Conservation (phyloP, 2,329 filamentous ascomycete genomes). For the Rutstroemia sp. region DNA sequence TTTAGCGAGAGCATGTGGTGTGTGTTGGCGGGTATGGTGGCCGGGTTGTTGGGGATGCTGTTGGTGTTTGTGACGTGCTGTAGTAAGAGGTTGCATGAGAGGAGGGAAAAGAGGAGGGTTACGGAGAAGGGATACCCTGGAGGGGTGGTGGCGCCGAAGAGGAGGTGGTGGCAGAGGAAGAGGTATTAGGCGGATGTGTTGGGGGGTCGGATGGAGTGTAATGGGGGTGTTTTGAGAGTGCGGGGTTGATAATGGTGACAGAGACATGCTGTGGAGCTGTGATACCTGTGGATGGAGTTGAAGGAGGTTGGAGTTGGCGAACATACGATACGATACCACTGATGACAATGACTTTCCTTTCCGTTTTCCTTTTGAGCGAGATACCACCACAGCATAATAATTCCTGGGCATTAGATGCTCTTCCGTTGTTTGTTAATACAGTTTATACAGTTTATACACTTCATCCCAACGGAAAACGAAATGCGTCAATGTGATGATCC, state of each 20-base stretch:
- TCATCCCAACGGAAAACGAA: too few relatives aligned
- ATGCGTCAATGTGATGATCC: too few relatives aligned
- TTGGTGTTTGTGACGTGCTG: conserved; percentile 57
- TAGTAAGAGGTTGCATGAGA: conserved; percentile 30
- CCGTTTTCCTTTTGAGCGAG: too few relatives aligned
- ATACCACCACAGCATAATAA: too few relatives aligned
- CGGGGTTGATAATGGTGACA: neutral
- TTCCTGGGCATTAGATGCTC: too few relatives aligned
- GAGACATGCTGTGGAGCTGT: too few relatives aligned
- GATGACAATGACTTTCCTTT: too few relatives aligned
- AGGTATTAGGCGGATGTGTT: conserved; percentile 5
- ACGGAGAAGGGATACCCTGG: conserved; percentile 15
- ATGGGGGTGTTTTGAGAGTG: neutral
- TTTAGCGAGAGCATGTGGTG: conserved; percentile 54
- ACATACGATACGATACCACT: too few relatives aligned
- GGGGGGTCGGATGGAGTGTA: neutral
- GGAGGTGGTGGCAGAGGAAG: conserved; percentile 18
- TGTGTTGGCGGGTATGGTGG: conserved; percentile 47
- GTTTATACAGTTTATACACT: too few relatives aligned
- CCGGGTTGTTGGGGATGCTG: conserved; percentile 46
- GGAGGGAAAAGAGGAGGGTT: conserved; percentile 10
- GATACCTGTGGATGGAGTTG: too few relatives aligned
- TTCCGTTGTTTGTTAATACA: too few relatives aligned
- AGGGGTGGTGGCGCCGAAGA: conserved; percentile 8
- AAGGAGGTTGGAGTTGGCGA: too few relatives aligned